Base-by-base conservation (phyloP, 2,329 filamentous ascomycete species). In the Stromatinia cepivora region DNA sequence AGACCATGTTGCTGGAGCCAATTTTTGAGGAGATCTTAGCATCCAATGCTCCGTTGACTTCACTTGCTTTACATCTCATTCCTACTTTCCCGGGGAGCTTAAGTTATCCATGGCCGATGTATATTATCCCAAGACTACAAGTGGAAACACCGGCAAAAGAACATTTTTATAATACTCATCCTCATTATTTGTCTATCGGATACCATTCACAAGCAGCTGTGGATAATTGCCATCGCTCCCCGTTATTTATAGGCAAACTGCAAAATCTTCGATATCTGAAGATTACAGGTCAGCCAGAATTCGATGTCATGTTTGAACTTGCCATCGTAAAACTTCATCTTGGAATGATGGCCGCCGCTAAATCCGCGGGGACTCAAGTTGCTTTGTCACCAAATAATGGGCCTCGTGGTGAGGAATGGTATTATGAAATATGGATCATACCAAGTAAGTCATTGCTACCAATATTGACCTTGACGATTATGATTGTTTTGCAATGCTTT, bases 371-470 rank as follows among this genome's bases (percentile, higher is more conserved):
- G 34, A 46, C 46, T 31, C 20, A 39, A 10, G 53, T 67, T 39
- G 53, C 64, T 25, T 34, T 67, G 20, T 67, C 64, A 50, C 64
- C 64, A 15, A 67, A 68, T 45, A 68, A 68, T n/a, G 66, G 66
- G 22, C 66, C 57, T 31, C 54, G 66, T 50, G 66, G 66, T 13
- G 46, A 62, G n/a, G 36, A 68, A 53, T 68, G 57, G 57, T 68
- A 62, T 53, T 68, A 68, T 64, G 66, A 68, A 50, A 63, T 68
- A 42, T 68, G 66, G 66, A 64, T 68, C 46, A 36, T 13, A n/a
- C 57, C 66, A n/a, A 62, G 66, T 68, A 68, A 42, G 66, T 53
- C 45, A 67, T 48, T 22, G 13, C 13, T 48, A 34, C 34, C 9
- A 48, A 28, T 48, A 9, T 28, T 5, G 9, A 39, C 22, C 36